phyloP scores from a whole-genome alignment of 495 filamentous ascomycete genomes.

The Massariosphaeria phaeospora region DNA sequence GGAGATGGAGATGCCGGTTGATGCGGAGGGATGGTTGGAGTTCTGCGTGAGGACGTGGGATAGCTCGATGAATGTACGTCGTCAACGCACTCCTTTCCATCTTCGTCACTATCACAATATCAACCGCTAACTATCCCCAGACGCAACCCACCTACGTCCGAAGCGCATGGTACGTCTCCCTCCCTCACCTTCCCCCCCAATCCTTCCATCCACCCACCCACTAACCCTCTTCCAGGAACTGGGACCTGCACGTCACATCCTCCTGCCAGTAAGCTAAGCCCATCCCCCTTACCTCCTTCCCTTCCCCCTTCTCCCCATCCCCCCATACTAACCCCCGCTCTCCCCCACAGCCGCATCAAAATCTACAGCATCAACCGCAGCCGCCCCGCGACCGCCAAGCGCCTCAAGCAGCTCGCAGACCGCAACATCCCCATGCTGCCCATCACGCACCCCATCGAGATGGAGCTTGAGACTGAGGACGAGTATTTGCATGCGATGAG shows the following conservation, averaged over 20 bases:
- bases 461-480: conserved; percentile 34
- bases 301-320: too few species aligned
- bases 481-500: conserved; percentile 30
- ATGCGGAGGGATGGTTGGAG: conserved; percentile 58
- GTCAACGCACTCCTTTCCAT: too few species aligned
- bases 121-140: too few species aligned
- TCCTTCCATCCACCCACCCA: too few species aligned
- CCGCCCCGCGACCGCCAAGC: conserved; percentile 45
- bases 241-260: conserved; percentile 64
- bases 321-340: neutral
- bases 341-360: conserved; percentile 47
- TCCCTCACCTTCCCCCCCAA: neutral
- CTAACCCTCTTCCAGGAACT: conserved; percentile 42
- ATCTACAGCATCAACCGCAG: conserved; percentile 59
- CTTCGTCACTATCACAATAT: too few species aligned
- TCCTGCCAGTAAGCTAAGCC: conserved; percentile 49
- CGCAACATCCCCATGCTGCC: conserved; percentile 37
- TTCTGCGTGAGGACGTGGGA: conserved; percentile 56
- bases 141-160: conserved; percentile 48
- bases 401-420: conserved; percentile 49
- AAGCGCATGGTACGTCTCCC: conserved; percentile 34
- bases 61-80: conserved; percentile 47
- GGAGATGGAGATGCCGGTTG: conserved; percentile 51
- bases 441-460: conserved; percentile 31
- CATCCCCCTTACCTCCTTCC: too few species aligned